A percentile compares a stretch with the other conserved stretches of the same genome.
Evolutionary conservation across 2,329 filamentous ascomycete species (phyloP).

Genomic region (Didymella sp.): DNA sequence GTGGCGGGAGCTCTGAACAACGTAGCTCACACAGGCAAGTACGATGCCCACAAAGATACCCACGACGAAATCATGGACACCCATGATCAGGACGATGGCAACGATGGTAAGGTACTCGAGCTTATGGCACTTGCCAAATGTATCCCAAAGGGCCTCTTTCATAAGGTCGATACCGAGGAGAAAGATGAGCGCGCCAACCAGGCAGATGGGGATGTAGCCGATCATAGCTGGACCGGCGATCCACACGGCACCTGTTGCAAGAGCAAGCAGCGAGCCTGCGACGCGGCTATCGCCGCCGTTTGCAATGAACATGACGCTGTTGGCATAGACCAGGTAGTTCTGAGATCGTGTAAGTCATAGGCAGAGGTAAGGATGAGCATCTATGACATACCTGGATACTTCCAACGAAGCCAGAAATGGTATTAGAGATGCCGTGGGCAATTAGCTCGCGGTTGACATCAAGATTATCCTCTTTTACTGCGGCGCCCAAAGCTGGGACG

Average conservation of each 20-base stretch:
- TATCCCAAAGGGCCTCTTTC: constrained; percentile 85
- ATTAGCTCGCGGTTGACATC: constrained; percentile 90
- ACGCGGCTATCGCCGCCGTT: constrained; percentile 87
- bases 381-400: constrained; percentile 71
- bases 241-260: constrained; percentile 81
- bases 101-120: constrained; percentile 90
- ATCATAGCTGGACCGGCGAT: constrained; percentile 86
- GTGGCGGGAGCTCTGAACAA: constrained; percentile 88
- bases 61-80: constrained; percentile 92
- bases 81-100: constrained; percentile 93
- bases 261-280: constrained; percentile 84
- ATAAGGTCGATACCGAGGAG: constrained; percentile 92
- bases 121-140: constrained; percentile 83
- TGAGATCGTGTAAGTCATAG: constrained; percentile 50
- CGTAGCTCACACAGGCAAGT: constrained; percentile 87
- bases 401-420: constrained; percentile 82
- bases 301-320: constrained; percentile 94
- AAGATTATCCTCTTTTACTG: constrained; percentile 89
- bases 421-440: constrained; percentile 91
- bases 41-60: constrained; percentile 93
- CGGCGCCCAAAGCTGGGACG: constrained; percentile 89
- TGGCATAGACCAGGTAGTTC: constrained; percentile 97
- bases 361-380: not conserved
- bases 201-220: constrained; percentile 94
- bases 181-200: constrained; percentile 95